Percentiles rank a stretch among this genome's conserved stretches.
Conservation (phyloP, 768 basidiomycete genomes). For the Podaxis carcinomalis region DNA sequence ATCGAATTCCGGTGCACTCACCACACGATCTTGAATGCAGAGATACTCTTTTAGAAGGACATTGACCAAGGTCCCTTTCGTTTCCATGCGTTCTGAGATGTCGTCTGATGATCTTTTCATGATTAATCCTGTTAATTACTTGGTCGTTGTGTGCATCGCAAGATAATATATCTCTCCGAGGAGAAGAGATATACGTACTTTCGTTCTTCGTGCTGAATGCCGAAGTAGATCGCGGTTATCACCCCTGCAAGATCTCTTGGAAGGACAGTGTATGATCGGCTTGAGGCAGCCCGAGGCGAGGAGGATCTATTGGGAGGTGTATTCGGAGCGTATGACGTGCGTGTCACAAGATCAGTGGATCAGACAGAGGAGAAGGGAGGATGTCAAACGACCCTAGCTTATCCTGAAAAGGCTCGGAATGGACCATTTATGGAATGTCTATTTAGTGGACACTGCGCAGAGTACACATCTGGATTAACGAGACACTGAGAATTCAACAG, state of each 20-base stretch:
- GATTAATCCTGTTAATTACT: neutral
- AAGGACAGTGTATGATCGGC: no score
- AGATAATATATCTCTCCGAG: neutral
- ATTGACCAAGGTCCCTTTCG: neutral
- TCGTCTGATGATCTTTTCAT: constrained; percentile 12
- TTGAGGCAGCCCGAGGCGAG: neutral
- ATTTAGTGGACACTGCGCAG: neutral
- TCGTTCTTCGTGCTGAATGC: no score
- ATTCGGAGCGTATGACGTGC: neutral
- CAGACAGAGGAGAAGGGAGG: neutral
- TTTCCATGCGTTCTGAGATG: neutral
- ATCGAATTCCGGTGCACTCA: no score
- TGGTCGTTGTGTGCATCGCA: neutral
- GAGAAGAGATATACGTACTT: neutral
- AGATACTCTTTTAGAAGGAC: no score
- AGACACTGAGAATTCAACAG: neutral
- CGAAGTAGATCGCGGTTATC: no score
- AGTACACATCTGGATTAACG: neutral
- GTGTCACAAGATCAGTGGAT: neutral
- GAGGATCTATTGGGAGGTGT: neutral
- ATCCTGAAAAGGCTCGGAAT: constrained; percentile 2
- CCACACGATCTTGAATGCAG: no score
- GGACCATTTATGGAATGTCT: constrained; percentile 6
- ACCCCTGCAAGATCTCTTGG: no score
- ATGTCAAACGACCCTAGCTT: neutral